A percentile compares a stretch with the other conserved stretches of the same genome.
Conservation (phyloP, 73 alveolate genomes). For the Paramecium sexaurelia region DNA sequence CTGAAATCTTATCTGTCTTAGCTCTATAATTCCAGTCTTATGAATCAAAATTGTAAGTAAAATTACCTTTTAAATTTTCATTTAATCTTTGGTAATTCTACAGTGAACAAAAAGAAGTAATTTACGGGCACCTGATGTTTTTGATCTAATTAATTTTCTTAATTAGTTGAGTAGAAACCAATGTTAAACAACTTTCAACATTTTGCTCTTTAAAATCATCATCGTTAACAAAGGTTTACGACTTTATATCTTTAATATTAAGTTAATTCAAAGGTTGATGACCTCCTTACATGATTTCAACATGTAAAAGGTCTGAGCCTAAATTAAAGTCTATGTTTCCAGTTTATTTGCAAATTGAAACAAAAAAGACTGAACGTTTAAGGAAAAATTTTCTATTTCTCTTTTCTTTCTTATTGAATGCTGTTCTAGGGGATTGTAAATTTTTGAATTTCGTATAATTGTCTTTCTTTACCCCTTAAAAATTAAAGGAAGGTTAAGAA, state of each 20-base stretch:
- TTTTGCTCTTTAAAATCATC: neutral
- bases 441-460: neutral
- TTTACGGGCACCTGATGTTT: neutral
- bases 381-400: slow-evolving; percentile 7
- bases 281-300: neutral
- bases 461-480: neutral
- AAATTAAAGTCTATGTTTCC: neutral
- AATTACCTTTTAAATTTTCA: neutral
- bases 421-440: neutral
- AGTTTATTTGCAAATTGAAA: neutral
- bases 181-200: neutral
- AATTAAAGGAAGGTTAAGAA: neutral
- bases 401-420: neutral
- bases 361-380: neutral
- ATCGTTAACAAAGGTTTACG: neutral
- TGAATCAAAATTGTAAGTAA: neutral
- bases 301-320: neutral
- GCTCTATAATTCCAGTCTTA: neutral
- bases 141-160: neutral
- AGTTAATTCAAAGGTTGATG: neutral
- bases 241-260: neutral
- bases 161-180: neutral
- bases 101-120: neutral
- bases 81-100: neutral
- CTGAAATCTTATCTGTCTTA: neutral